phyloP scores from a whole-genome alignment of 2,329 filamentous ascomycete genomes.

The Diplocarpon rosae region DNA sequence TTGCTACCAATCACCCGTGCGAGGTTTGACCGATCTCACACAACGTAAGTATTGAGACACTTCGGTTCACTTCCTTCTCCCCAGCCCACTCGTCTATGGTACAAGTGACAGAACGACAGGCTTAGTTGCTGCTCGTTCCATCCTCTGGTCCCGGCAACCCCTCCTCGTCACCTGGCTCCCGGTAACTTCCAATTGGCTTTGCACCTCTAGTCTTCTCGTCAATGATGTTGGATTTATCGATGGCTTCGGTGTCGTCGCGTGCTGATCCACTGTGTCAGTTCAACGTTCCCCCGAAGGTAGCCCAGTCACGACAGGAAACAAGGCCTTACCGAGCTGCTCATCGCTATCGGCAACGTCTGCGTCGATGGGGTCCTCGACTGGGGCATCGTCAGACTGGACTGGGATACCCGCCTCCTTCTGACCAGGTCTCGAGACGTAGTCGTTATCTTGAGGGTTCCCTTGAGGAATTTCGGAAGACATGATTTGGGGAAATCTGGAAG shows the following conservation, averaged over 20 bases:
- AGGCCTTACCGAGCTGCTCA: conserved; percentile 27
- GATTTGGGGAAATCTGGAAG: neutral
- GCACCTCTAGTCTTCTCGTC: conserved; percentile 22
- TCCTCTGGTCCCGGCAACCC: conserved; percentile 16
- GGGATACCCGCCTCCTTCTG: conserved; percentile 22
- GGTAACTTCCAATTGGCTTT: conserved; percentile 20
- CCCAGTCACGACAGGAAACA: neutral
- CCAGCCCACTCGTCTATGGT: no score
- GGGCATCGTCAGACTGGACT: conserved; percentile 27
- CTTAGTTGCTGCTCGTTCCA: conserved; percentile 8
- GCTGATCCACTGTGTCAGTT: conserved; percentile 9
- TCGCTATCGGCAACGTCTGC: conserved; percentile 27
- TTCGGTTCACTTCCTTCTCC: no score
- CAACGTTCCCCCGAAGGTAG: neutral
- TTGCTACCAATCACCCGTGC: no score
- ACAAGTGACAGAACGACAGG: no score
- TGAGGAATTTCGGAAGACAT: conserved; percentile 12
- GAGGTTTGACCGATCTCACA: no score
- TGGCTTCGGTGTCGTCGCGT: conserved; percentile 27
- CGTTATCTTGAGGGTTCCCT: conserved; percentile 21
- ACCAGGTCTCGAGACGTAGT: conserved; percentile 29
- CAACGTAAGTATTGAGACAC: no score
- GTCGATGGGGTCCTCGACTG: conserved; percentile 28
- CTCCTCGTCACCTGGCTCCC: conserved; percentile 24
- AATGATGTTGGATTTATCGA: conserved; percentile 26